Base-by-base conservation (phyloP, 192 early-diverging fungal species). In the Haplosporangium gracile region DNA sequence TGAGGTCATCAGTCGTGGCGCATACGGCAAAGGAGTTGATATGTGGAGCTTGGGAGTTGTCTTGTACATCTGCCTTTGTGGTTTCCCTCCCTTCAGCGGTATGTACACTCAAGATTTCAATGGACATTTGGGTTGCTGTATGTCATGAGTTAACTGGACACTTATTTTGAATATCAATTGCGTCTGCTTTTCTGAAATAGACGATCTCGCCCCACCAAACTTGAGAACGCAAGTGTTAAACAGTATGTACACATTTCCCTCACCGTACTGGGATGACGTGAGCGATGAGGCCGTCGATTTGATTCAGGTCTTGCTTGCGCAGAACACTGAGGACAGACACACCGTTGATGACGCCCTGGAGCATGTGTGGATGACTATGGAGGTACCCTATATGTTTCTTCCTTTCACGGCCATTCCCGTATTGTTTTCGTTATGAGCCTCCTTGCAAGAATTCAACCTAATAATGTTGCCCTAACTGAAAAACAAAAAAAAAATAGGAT, bases 11-110 rank as follows among this genome's bases (percentile, higher is more conserved):
- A 90, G 85, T 75, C 91, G 79, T 87, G 93, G 91, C 89, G 90
- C 87, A 53, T 97, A 97, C 88, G 91, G 93, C 43, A 90, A 92
- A 34, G 92, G 90, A 51, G 95, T 97, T 18, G 98, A 99, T 80
- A 91, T 99, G 90, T 99, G 98, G 98, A 97, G 95, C 69, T 87
- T 97, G 18, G 98, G 98, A 13, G 97, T 98, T 0, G 97, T 98
- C 55, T 92, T 97, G n/a, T 99, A 98, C 87, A 95, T 98, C 75
- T 95, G 95, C 70, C 90, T 99, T 9, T 97, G 95, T 84, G 96
- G 98, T 8, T 95, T 93, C 81, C 96, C 96, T 34, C 98, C 98
- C 38, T 99, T 99, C 83, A 86, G 75, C 87, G 92, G 78, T 92
- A 93, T 24, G 92, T 82, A 22, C 38, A 22, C 22, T 22, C 55